Base-by-base conservation (phyloP, 2,329 filamentous ascomycete genomes). In the Phialemoniopsis sp. region DNA sequence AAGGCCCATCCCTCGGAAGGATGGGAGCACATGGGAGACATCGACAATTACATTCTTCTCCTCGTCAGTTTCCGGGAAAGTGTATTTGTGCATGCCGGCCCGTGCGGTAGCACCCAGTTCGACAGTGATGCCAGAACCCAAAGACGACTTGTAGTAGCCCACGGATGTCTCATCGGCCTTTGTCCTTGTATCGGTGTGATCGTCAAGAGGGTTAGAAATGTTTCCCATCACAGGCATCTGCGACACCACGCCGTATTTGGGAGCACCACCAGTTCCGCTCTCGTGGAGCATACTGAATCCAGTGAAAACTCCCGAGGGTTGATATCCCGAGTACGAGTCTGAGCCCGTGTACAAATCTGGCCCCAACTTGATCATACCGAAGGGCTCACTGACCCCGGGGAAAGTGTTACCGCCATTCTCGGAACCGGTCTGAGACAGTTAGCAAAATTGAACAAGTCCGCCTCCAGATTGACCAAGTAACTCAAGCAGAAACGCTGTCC, bases 231-330 rank as follows among this genome's bases (percentile, higher is more conserved):
- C 57, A 0, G 76, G 79, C 57, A 82, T 66, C 56, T 82, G 78
- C 2, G 75, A 66, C 26, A 82, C 73, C 2, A 83, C 78, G 5
- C 82, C 82, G 44, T 86, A 87, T 55, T 85, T 86, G 1, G 82
- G 80, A 2, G 78, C 79, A 2, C 82, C 82, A 8, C 82, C 82
- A 0, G 81, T 87, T 4, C 81, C 80, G 44, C 73, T 76, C 52
- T 83, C 79, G 47, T 84, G 80, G 50, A 83, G 75, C 71, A 83
- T 67, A 42, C 72, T 77, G 56, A 82, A 81, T 14, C 76, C 78
- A 3, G 70, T 75, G 46, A 82, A 73, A 13, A 16, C 30, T 16
- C 30, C 13, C 13, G 57, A 57, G 1, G 66, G 51, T 34, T 67
- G 62, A 43, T 75, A 78, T 13, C 74, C 74, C 3, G 72, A 76